These are phyloP conservation scores for Ampelocalamus luodianensis DNA, from an alignment of 176 grass and related monocot species.

Conservation along the genomic window DNA sequence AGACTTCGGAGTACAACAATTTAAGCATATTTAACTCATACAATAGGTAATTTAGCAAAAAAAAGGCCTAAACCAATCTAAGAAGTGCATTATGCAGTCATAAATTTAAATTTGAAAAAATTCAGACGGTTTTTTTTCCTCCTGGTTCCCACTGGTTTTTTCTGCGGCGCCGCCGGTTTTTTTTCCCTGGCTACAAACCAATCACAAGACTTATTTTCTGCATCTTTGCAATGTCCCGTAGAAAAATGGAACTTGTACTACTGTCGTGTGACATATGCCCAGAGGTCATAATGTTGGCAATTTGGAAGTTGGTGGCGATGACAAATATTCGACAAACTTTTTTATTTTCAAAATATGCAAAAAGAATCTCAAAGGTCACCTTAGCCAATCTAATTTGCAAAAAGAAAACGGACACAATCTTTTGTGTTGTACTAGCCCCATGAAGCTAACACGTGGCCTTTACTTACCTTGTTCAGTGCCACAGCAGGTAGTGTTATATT, in stretches of 20 bases:
- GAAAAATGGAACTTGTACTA: constrained; percentile 6
- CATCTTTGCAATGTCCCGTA: neutral
- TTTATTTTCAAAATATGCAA: neutral
- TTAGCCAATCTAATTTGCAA: neutral
- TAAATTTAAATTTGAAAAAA: no score
- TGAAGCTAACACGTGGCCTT: neutral
- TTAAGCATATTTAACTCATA: no score
- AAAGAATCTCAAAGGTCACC: neutral
- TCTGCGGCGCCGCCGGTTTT: no score
- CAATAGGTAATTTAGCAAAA: no score
- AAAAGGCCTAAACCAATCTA: no score
- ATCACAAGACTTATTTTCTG: neutral
- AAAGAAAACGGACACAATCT: neutral
- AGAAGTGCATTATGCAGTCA: no score
- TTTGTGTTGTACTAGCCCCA: neutral
- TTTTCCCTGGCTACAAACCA: constrained; percentile 1
- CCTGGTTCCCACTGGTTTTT: no score
- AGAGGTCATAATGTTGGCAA: neutral
- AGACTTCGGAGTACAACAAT: no score
- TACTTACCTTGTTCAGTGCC: no score
- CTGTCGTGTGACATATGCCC: constrained; percentile 3
- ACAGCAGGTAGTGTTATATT: neutral
- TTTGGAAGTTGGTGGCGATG: neutral
- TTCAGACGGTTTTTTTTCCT: no score
- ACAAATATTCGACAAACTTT: neutral